A percentile compares a stretch with the other conserved stretches of the same genome.
phyloP scores from a whole-genome alignment of 2,329 filamentous ascomycete genomes.

The Penicillium expansum region DNA sequence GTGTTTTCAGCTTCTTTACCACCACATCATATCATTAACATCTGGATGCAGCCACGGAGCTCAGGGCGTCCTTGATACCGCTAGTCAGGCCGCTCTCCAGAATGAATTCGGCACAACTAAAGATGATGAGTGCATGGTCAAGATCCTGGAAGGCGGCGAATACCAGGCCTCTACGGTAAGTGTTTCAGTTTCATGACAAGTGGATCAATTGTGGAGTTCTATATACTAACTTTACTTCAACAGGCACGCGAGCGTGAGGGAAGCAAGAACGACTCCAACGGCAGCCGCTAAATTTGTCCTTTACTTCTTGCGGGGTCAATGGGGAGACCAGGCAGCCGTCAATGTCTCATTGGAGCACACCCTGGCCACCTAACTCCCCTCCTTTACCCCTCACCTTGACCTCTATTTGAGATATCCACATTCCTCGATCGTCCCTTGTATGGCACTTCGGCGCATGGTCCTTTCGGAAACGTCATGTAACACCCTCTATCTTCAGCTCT shows the following conservation, averaged over 20 bases:
- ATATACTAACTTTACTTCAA: constrained; percentile 7
- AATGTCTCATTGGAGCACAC: not conserved
- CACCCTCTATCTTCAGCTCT: not conserved
- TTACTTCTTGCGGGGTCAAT: not conserved
- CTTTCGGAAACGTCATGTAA: not conserved
- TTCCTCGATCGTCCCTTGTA: constrained; percentile 1
- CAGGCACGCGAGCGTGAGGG: constrained; percentile 34
- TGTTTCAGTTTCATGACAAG: constrained; percentile 11
- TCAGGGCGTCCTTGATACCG: constrained; percentile 74
- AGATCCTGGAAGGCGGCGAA: constrained; percentile 75
- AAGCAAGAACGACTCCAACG: constrained; percentile 30
- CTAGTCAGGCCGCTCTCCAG: constrained; percentile 71
- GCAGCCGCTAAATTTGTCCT: constrained; percentile 21
- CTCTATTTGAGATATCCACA: constrained; percentile 7
- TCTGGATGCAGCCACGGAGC: constrained; percentile 69
- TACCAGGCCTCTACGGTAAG: constrained; percentile 61
- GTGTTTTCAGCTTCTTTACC: constrained; percentile 33
- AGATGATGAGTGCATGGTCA: constrained; percentile 76
- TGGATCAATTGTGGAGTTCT: not conserved
- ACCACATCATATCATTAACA: not conserved
- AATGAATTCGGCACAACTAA: constrained; percentile 81
- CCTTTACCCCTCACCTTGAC: not conserved
- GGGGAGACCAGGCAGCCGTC: not conserved
- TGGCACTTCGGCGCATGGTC: not conserved
- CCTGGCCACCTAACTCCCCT: not conserved